Conservation (phyloP, 2,329 filamentous ascomycete genomes). For the Colletotrichum sp. region DNA sequence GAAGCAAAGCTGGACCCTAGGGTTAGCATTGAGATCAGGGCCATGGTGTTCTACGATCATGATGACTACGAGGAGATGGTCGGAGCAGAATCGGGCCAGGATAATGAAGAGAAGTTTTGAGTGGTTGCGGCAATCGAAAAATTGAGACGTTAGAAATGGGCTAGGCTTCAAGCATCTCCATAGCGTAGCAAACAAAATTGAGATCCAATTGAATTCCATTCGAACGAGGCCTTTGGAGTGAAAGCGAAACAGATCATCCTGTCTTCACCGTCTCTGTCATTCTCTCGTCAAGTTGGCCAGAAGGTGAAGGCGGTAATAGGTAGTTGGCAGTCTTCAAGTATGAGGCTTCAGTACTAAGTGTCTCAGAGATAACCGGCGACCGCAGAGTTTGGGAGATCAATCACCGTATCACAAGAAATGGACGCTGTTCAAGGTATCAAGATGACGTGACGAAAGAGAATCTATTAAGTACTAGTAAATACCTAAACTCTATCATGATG, state of each 20-base stretch:
- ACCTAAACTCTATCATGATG: not conserved
- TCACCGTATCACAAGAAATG: not conserved
- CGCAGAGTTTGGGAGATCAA: not conserved
- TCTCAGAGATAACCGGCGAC: not conserved
- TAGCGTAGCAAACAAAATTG: not conserved
- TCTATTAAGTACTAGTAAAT: not conserved
- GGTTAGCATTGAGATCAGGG: not conserved
- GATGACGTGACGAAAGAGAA: not conserved
- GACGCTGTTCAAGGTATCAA: not conserved
- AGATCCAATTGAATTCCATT: not conserved
- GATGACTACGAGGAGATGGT: not conserved
- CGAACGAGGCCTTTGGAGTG: not conserved
- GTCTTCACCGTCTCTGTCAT: not conserved
- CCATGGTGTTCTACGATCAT: not conserved
- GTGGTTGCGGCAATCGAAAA: not conserved
- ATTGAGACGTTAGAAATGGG: not conserved
- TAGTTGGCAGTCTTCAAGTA: too few species aligned
- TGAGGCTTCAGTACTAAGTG: too few species aligned
- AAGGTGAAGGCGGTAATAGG: too few species aligned
- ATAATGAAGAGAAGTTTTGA: not conserved
- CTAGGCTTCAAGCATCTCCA: not conserved
- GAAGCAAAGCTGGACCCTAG: not conserved
- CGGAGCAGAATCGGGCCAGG: not conserved
- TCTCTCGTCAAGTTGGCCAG: not conserved
- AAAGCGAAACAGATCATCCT: fast-evolving